Conservation (phyloP, 139 green algal species). For the Picochlorum costavermella region DNA sequence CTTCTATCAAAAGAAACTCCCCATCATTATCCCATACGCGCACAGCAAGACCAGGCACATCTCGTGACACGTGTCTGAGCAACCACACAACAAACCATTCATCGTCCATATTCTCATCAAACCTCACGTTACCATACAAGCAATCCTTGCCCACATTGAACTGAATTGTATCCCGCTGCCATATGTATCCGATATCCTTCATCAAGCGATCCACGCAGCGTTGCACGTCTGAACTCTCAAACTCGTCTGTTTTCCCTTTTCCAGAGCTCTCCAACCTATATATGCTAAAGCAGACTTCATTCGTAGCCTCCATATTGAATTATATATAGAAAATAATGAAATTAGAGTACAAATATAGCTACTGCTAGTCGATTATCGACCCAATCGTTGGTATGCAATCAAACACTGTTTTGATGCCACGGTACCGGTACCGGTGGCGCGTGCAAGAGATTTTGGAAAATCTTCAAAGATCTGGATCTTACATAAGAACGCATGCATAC, state of each 20-base stretch:
- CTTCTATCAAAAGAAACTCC: constrained; percentile 94
- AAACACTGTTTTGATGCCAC: no score
- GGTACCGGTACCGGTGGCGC: no score
- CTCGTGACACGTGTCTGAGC: constrained; percentile 45
- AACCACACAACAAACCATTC: constrained; percentile 81
- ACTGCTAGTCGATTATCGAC: no score
- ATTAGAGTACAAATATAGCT: no score
- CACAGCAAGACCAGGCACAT: constrained; percentile 24
- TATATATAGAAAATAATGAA: no score
- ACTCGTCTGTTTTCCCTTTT: not conserved
- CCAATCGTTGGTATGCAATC: no score
- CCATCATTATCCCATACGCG: constrained; percentile 88
- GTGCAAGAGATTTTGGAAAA: no score
- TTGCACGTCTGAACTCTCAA: not conserved
- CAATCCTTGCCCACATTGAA: constrained; percentile 14
- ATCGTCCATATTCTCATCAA: constrained; percentile 81
- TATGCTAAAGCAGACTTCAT: no score
- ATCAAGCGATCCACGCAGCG: not conserved
- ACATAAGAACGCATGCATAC: no score
- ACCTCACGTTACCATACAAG: constrained; percentile 58
- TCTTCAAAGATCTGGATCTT: no score
- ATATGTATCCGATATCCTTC: constrained; percentile 29
- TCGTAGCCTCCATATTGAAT: no score
- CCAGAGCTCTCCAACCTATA: not conserved
- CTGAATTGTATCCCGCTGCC: constrained; percentile 38